Evolutionary conservation across 257 asterid genomes (phyloP).

Genomic region (Rauvolfia tetraphylla): DNA sequence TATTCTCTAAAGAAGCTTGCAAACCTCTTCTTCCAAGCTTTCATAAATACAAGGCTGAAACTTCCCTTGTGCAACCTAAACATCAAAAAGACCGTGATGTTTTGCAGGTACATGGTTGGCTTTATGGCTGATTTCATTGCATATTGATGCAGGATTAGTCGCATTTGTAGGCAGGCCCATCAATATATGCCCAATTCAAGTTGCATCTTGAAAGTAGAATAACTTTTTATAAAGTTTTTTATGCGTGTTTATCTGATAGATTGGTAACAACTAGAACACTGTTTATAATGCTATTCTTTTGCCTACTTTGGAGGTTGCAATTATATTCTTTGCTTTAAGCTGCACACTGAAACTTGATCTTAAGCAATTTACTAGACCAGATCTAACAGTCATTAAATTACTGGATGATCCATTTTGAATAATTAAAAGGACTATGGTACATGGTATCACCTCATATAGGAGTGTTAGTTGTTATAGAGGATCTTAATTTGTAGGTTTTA

Average conservation of each 20-base stretch:
- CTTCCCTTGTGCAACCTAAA: slow-evolving; percentile 20
- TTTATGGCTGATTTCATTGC: neutral
- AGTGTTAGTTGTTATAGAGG: neutral
- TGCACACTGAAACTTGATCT: neutral
- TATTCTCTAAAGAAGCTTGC: slow-evolving; percentile 29
- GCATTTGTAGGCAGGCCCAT: slow-evolving; percentile 10
- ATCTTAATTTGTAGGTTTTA: neutral
- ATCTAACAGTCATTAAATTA: neutral
- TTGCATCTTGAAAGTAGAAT: neutral
- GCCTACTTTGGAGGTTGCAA: neutral
- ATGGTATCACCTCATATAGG: neutral
- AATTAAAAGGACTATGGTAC: too few relatives aligned
- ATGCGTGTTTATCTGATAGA: neutral
- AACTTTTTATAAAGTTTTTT: neutral
- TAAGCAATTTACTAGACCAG: neutral
- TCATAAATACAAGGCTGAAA: slow-evolving; percentile 28
- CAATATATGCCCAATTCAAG: neutral
- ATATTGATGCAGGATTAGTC: neutral
- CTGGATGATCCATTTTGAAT: neutral
- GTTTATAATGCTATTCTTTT: neutral
- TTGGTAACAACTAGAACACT: neutral
- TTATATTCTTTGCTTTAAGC: neutral
- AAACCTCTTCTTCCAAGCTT: slow-evolving; percentile 41
- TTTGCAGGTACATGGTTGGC: slow-evolving; percentile 46
- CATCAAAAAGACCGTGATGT: slow-evolving; percentile 43